phyloP scores from a whole-genome alignment of 2,329 filamentous ascomycete genomes.

The Exophiala bonariae region DNA sequence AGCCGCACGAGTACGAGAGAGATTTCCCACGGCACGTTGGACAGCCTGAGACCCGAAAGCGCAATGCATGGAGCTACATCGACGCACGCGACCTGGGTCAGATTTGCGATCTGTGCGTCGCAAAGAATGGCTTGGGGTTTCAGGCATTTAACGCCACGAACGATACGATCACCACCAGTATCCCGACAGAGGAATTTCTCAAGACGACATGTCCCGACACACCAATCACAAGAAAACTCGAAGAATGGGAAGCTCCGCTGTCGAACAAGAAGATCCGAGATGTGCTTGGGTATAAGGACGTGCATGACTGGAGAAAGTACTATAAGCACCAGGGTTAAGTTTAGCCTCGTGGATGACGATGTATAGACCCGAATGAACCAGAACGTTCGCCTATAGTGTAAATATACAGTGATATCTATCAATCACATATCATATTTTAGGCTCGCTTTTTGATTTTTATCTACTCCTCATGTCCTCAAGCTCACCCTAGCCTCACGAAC shows the following conservation, averaged over 20 bases:
- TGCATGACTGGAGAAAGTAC: conserved; percentile 58
- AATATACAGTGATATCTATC: too few species aligned
- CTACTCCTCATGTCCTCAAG: too few species aligned
- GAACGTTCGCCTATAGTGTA: too few species aligned
- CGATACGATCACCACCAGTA: conserved; percentile 57
- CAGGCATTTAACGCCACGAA: conserved; percentile 67
- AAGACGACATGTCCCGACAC: conserved; percentile 50
- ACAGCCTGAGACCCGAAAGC: conserved; percentile 52
- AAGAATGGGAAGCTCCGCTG: conserved; percentile 59
- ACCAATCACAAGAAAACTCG: conserved; percentile 57
- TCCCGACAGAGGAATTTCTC: conserved; percentile 55
- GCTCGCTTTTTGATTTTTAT: too few species aligned
- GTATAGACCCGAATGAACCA: too few species aligned
- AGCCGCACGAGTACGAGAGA: conserved; percentile 59
- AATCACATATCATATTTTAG: too few species aligned
- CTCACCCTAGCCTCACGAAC: too few species aligned
- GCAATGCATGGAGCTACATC: conserved; percentile 64
- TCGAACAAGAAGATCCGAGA: conserved; percentile 61
- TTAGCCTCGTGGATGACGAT: too few species aligned
- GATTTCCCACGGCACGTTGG: conserved; percentile 55
- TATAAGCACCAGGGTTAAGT: conserved; percentile 17
- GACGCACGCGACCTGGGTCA: conserved; percentile 63
- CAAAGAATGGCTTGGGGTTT: conserved; percentile 58
- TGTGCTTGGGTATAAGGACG: conserved; percentile 59
- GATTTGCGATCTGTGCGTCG: conserved; percentile 57